Percentiles rank a stretch among this genome's conserved stretches.
Evolutionary conservation across 768 basidiomycete species (phyloP).

Genomic region (Psilocybe sp.): DNA sequence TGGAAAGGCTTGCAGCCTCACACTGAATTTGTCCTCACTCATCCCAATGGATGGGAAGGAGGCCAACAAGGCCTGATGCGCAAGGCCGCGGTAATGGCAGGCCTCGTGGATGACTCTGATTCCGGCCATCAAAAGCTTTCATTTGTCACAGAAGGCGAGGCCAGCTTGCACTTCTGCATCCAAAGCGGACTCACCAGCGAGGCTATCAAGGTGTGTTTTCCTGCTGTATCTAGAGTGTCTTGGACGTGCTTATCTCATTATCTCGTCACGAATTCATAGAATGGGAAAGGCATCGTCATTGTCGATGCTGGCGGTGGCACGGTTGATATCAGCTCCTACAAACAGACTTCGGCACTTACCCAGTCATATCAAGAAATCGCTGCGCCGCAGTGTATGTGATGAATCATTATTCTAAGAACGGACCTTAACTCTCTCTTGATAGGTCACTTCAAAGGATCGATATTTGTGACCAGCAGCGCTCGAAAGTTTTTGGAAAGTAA

Average conservation of each 20-base stretch:
- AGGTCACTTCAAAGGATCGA: slow-evolving; percentile 40
- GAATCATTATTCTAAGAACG: neutral
- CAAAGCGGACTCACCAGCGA: slow-evolving; percentile 41
- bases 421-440: neutral
- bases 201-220: slow-evolving; percentile 25
- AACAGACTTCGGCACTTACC: slow-evolving; percentile 25
- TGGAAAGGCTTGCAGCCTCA: slow-evolving; percentile 42
- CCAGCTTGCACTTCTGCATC: slow-evolving; percentile 57
- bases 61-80: slow-evolving; percentile 57
- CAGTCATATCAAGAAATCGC: slow-evolving; percentile 46
- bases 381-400: slow-evolving; percentile 35
- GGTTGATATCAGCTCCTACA: slow-evolving; percentile 59
- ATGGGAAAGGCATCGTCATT: slow-evolving; percentile 45
- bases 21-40: slow-evolving; percentile 53
- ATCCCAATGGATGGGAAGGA: slow-evolving; percentile 69
- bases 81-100: slow-evolving; percentile 47
- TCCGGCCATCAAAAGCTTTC: slow-evolving; percentile 41
- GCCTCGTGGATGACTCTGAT: slow-evolving; percentile 40
- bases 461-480: slow-evolving; percentile 45
- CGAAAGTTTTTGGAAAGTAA: slow-evolving; percentile 33
- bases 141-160: slow-evolving; percentile 66
- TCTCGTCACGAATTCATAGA: slow-evolving; percentile 20
- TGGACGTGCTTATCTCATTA: neutral
- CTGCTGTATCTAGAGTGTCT: neutral
- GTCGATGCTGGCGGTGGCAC: slow-evolving; percentile 67